phyloP scores from a whole-genome alignment of 352 stramenopile genomes.

The Pythium sukuiense region DNA sequence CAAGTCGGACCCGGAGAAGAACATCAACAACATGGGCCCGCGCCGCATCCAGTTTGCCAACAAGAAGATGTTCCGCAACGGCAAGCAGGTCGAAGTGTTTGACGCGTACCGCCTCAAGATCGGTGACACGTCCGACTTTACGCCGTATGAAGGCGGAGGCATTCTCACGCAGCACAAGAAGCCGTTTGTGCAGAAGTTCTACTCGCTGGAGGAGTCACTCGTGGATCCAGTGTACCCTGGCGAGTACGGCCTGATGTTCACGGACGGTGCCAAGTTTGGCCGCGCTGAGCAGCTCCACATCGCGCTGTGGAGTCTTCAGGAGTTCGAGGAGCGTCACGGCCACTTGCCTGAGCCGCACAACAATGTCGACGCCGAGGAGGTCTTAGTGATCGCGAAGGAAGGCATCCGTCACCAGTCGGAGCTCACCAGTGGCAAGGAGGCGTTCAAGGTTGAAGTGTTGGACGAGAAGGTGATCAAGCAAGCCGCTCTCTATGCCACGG shows the following conservation, averaged over 20 bases:
- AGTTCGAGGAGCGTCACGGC: constrained; percentile 75
- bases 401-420: constrained; percentile 72
- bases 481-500: constrained; percentile 49
- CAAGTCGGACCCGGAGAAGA: constrained; percentile 57
- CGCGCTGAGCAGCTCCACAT: constrained; percentile 81
- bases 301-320: constrained; percentile 72
- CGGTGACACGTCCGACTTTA: constrained; percentile 80
- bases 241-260: constrained; percentile 85
- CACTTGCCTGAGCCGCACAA: constrained; percentile 65
- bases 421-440: constrained; percentile 49
- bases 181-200: constrained; percentile 71
- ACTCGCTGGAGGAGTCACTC: constrained; percentile 73
- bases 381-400: constrained; percentile 63
- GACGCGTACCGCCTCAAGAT: constrained; percentile 83
- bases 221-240: constrained; percentile 63
- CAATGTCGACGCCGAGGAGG: constrained; percentile 58
- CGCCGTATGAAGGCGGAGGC: constrained; percentile 73
- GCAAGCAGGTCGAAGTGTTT: constrained; percentile 85
- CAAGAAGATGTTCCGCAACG: constrained; percentile 85
- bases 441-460: constrained; percentile 68
- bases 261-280: constrained; percentile 86
- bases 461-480: constrained; percentile 69
- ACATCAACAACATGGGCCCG: constrained; percentile 74
- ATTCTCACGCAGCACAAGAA: constrained; percentile 86
- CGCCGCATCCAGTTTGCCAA: constrained; percentile 80